phyloP scores from a whole-genome alignment of 345 rosid genomes.

The Populus pruinosa region DNA sequence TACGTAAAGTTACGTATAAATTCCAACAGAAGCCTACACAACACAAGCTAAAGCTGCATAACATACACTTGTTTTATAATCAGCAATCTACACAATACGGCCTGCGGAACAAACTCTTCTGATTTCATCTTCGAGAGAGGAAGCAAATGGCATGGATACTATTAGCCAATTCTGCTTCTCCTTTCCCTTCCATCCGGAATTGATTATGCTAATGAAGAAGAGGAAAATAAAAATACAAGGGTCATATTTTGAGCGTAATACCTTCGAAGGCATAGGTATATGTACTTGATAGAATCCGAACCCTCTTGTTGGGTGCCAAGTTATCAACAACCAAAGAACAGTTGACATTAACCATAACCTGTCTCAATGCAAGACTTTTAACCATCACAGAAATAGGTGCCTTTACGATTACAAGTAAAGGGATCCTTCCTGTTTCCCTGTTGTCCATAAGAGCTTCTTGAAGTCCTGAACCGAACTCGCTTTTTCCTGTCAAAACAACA shows the following conservation, averaged over 20 bases:
- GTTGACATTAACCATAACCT: conserved; percentile 30
- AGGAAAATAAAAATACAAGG: neutral
- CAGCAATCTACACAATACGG: neutral
- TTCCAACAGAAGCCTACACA: neutral
- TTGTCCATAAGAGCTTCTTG: conserved; percentile 34
- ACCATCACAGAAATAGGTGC: conserved; percentile 38
- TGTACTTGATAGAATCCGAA: conserved; percentile 26
- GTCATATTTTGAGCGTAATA: conserved; percentile 5
- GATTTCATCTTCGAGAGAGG: neutral
- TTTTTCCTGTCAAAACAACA: conserved; percentile 37
- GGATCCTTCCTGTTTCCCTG: conserved; percentile 35
- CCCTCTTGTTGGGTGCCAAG: conserved; percentile 29
- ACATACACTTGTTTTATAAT: neutral
- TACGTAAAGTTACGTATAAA: neutral
- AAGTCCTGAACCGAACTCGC: conserved; percentile 33
- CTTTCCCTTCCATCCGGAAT: neutral
- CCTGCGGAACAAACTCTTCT: neutral
- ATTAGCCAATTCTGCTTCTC: neutral
- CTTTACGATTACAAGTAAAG: conserved; percentile 35
- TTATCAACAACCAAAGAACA: conserved; percentile 48
- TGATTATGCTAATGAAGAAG: neutral
- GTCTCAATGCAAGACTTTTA: conserved; percentile 22
- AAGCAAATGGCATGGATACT: neutral
- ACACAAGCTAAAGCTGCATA: neutral
- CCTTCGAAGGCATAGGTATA: conserved; percentile 17